Evolutionary conservation across 306 rosid species (phyloP), one percentile per base, ranked within the genome.

Genomic region (Rubus idaeus): DNA sequence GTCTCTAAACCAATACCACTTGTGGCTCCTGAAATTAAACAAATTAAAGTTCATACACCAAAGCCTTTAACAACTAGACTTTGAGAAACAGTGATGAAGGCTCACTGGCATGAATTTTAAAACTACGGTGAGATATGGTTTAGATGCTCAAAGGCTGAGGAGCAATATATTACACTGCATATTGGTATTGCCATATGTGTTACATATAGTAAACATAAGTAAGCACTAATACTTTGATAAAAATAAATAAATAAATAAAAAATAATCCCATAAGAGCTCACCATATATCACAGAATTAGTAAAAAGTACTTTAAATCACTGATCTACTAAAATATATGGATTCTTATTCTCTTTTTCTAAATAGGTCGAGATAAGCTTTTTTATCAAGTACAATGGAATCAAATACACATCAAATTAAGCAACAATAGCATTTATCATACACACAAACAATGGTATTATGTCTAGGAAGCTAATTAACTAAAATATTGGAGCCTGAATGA

Each of bases 1-100:
- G 90, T 88, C 78, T 92, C 91, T 68, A 74, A 68, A 40, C 96
- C 97, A 74, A 92, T 86, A 75, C 93, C 93, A 81, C 96, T 90
- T 16, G 96, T 71, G 77, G 97, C 91, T 77, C 97, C 97, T 92
- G 82, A 68, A 88, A 84, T 52, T 51, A 51, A 71, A 61, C 73
- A 39, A 11, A 4, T 8, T 4, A 42, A 42, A 40, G 30, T 10
- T 53, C 6, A 39, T 2, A 40, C 5, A n/a, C 37, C 11, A 16
- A 53, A 52, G 12, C 20, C 0, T 40, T 44, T 55, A 12, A n/a
- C 1, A 60, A 60, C 40, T 3, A 1, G 1, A 69, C 13, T 21
- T 68, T 10, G 35, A 8, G 40, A 45, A 3, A 45, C 40, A 46
- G 21, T 13, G n/a, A 40, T 14, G 20, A 3, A 35, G 20, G 45